phyloP scores from a whole-genome alignment of 140 eudicot genomes.

The Anethum foeniculum region DNA sequence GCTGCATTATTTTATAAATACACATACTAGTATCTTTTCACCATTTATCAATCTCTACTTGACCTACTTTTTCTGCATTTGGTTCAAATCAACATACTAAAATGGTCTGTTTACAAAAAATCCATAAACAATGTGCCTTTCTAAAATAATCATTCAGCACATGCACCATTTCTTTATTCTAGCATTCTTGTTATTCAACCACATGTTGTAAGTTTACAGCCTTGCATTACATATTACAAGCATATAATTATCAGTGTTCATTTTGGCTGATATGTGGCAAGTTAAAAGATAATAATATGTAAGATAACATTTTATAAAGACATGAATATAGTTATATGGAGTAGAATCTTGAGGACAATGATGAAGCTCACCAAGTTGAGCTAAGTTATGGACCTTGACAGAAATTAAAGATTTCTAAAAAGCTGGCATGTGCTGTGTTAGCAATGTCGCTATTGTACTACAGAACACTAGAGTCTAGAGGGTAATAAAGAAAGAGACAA shows the following conservation, averaged over 20 bases:
- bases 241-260: not conserved
- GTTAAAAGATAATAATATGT: not conserved
- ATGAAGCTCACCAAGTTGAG: not conserved
- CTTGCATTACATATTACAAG: not conserved
- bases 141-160: not conserved
- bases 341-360: not conserved
- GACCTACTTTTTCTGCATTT: not conserved
- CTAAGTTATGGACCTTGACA: not conserved
- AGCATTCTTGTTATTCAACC: not conserved
- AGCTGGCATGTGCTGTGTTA: slow-evolving; percentile 11
- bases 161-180: not conserved
- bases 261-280: not conserved
- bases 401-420: not conserved
- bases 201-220: slow-evolving; percentile 1
- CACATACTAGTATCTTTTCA: too few relatives aligned
- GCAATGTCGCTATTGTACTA: not conserved
- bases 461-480: not conserved
- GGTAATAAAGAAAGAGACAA: not conserved
- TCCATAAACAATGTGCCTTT: not conserved
- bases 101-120: not conserved
- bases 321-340: not conserved
- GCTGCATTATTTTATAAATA: not conserved
- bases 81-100: not conserved
- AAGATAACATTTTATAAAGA: not conserved
- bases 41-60: not conserved